Percentiles rank a stretch among this genome's conserved stretches.
Evolutionary conservation across 495 filamentous ascomycete species (phyloP).

Genomic region (Parathielavia appendiculata): DNA sequence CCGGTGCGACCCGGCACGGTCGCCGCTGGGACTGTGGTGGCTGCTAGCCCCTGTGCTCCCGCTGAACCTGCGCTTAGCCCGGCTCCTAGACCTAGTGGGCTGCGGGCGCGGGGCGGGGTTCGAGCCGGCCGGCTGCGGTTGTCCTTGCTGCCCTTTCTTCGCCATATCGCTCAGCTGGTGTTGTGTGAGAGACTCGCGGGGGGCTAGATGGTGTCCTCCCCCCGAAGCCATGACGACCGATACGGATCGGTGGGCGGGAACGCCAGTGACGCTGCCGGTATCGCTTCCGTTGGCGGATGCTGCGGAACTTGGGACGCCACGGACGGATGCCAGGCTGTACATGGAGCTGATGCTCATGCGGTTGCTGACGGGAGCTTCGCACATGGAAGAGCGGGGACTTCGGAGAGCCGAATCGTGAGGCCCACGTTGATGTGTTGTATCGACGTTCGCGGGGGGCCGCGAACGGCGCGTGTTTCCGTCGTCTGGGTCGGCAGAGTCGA

Average conservation of each 20-base stretch:
- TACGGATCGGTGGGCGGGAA: constrained; percentile 23
- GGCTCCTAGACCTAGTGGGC: constrained; percentile 61
- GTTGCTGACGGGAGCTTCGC: constrained; percentile 46
- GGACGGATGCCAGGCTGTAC: constrained; percentile 57
- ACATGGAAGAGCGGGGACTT: constrained; percentile 36
- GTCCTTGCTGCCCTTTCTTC: constrained; percentile 19
- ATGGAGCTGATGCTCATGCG: constrained; percentile 62
- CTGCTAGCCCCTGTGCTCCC: constrained; percentile 72
- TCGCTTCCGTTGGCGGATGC: constrained; percentile 41
- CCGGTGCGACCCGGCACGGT: constrained; percentile 38
- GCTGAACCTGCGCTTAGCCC: constrained; percentile 67
- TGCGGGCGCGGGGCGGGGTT: constrained; percentile 33
- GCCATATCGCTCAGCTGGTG: constrained; percentile 33
- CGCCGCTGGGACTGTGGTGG: constrained; percentile 56
- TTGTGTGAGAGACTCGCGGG: constrained; percentile 36
- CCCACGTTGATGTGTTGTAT: constrained; percentile 27
- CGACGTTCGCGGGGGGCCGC: constrained; percentile 24
- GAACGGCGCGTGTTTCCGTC: constrained; percentile 44
- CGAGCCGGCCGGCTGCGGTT: constrained; percentile 10
- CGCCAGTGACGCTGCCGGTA: constrained; percentile 32
- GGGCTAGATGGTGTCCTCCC: constrained; percentile 38
- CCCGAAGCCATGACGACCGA: constrained; percentile 38
- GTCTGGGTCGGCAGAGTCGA: constrained; percentile 28
- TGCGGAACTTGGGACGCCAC: constrained; percentile 42
- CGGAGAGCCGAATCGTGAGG: constrained; percentile 46